Base-by-base conservation (phyloP, 495 filamentous ascomycete species). In the Penicillium macrosclerotiorum region DNA sequence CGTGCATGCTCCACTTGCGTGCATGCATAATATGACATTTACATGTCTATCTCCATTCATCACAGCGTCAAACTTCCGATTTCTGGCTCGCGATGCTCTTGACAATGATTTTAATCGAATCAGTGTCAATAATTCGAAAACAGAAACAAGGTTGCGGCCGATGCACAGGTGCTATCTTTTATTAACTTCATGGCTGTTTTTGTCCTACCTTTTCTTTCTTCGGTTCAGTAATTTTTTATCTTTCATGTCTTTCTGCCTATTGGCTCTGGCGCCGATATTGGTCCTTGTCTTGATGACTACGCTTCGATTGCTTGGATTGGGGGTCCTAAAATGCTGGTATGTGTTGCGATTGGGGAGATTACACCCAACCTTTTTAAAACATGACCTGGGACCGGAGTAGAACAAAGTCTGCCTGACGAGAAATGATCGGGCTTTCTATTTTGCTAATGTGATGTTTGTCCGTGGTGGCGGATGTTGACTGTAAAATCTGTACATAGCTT, bases 401-500 rank as follows among this genome's bases (percentile, higher is more conserved):
- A 18, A 42, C 18, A 25, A 20, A 26, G 47, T 16, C 36, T 34
- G 12, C 27, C 24, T 24, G 14, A 22, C 20, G 36, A 25, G 36
- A 24, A 23, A 33, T 33, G 25, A 14, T 11, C 19, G 37, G 37
- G 39, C 16, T 39, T 36, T 34, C 19, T 36, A 44, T 48, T 36
- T 47, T 25, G 4, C 29, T 18, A 31, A 8, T 17, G 37, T 16
- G 8, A 23, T 24, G 13, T 23, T 33, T 23, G n/a, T 44, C 36
- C 20, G 8, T 16, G 22, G 12, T 13, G n/a, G 29, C 25, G 23
- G 42, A 37, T 17, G 48, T 33, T 12, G 37, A 14, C 6, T 50
- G 41, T 42, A 43, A 46, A 49, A 50, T 48, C 33, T 62, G 59
- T 62, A 62, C 45, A 62, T 62, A 59, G 46, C 47, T 53, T 49